Conservation (phyloP, 176 grass and related monocot species). For the Otatea glauca region DNA sequence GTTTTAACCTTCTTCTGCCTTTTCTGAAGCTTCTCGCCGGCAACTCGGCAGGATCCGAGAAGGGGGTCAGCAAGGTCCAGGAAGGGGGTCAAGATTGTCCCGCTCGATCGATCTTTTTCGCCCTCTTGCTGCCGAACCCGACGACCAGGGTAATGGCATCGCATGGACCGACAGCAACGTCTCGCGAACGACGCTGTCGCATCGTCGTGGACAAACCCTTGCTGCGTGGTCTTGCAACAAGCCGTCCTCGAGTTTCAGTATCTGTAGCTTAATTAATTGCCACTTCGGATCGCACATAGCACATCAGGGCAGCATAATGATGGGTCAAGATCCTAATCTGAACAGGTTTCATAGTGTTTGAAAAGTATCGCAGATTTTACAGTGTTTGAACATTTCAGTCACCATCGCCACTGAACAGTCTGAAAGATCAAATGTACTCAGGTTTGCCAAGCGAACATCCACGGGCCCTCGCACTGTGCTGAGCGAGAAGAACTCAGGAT, state of each 20-base stretch:
- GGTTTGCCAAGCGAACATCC: not conserved
- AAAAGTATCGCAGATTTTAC: not conserved
- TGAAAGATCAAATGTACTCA: not conserved
- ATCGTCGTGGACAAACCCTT: not conserved
- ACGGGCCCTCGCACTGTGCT: not conserved
- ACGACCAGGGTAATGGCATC: not conserved
- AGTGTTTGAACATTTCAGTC: not conserved
- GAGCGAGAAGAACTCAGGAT: not conserved
- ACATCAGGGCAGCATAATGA: not conserved
- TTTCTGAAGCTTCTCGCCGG: conserved; percentile 48
- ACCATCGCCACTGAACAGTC: not conserved
- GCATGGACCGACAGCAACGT: not conserved
- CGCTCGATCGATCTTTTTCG: no score
- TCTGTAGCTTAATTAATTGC: not conserved
- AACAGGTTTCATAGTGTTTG: not conserved
- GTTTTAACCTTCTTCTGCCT: not conserved
- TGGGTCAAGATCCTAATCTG: not conserved
- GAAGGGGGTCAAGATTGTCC: conserved; percentile 35
- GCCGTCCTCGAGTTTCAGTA: not conserved
- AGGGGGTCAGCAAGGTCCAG: conserved; percentile 40
- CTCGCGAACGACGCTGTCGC: not conserved
- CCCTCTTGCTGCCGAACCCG: conserved; percentile 11
- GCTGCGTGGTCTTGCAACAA: conserved; percentile 22
- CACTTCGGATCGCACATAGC: not conserved
- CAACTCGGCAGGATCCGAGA: conserved; percentile 41